Percentiles rank a stretch among this genome's conserved stretches.
Evolutionary conservation across 2,329 filamentous ascomycete genomes (phyloP).

Genomic region (Ascochyta rabiei): DNA sequence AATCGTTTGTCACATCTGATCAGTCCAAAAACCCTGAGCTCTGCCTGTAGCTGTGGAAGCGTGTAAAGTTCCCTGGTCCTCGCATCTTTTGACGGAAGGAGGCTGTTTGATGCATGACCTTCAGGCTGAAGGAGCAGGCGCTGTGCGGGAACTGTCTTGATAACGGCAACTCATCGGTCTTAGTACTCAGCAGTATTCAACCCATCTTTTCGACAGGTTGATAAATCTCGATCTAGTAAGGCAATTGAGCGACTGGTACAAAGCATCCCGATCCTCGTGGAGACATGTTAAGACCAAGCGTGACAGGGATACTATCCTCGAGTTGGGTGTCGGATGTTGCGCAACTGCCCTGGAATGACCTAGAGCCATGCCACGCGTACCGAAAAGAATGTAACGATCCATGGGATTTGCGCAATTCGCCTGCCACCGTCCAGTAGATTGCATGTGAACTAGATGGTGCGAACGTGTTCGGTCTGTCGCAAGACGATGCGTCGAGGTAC

Average conservation of each 20-base stretch:
- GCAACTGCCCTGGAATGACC: neutral
- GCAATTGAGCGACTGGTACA: neutral
- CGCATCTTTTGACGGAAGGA: slow-evolving; percentile 29
- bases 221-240: slow-evolving; percentile 1
- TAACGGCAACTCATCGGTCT: neutral
- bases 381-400: neutral
- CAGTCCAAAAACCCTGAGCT: neutral
- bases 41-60: neutral
- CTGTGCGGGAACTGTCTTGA: neutral
- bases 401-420: slow-evolving; percentile 3
- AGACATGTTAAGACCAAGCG: slow-evolving; percentile 2
- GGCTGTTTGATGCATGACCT: slow-evolving; percentile 19
- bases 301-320: neutral
- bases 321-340: neutral
- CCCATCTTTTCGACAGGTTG: slow-evolving; percentile 9
- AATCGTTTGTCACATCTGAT: slow-evolving; percentile 6
- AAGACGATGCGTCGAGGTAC: neutral
- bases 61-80: slow-evolving; percentile 5
- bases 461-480: slow-evolving; percentile 4
- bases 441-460: slow-evolving; percentile 3
- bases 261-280: neutral
- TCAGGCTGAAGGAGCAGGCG: neutral
- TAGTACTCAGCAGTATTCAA: neutral
- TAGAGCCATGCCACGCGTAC: neutral
- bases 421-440: neutral